These are phyloP conservation scores for Periconia digitata DNA, from an alignment of 2,329 filamentous ascomycete genomes.

Conservation along the genomic window DNA sequence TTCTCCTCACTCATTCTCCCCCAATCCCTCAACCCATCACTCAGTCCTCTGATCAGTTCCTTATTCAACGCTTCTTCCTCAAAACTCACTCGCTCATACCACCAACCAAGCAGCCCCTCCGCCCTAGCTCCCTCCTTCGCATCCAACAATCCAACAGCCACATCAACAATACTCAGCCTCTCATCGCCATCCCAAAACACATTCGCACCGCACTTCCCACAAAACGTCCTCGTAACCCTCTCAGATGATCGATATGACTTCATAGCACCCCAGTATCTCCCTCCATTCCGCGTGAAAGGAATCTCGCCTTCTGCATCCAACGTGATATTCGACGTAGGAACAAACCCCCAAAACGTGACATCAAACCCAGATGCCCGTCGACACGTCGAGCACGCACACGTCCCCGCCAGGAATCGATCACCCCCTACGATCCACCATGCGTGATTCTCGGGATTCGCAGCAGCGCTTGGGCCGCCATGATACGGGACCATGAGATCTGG, in stretches of 20 bases:
- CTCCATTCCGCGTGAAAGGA: slow-evolving; percentile 12
- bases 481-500: slow-evolving; percentile 40
- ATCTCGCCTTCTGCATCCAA: slow-evolving; percentile 26
- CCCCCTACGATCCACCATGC: slow-evolving; percentile 33
- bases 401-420: slow-evolving; percentile 40
- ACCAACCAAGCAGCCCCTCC: slow-evolving; percentile 49
- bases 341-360: slow-evolving; percentile 52
- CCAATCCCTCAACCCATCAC: slow-evolving; percentile 30
- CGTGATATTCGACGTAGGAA: slow-evolving; percentile 41
- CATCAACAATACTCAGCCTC: slow-evolving; percentile 46
- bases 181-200: slow-evolving; percentile 51
- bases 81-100: slow-evolving; percentile 37
- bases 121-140: slow-evolving; percentile 48
- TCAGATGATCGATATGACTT: slow-evolving; percentile 46
- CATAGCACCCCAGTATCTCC: slow-evolving; percentile 44
- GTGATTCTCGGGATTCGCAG: slow-evolving; percentile 15
- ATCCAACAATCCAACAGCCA: slow-evolving; percentile 51
- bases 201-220: slow-evolving; percentile 49
- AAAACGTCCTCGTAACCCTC: slow-evolving; percentile 53
- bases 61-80: slow-evolving; percentile 38
- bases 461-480: slow-evolving; percentile 6
- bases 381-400: slow-evolving; percentile 53
- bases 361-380: slow-evolving; percentile 47
- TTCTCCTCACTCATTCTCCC: slow-evolving; percentile 9
- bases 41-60: slow-evolving; percentile 42